Evolutionary conservation across 2,329 filamentous ascomycete genomes (phyloP).

Genomic region (Fusarium verticillioides): DNA sequence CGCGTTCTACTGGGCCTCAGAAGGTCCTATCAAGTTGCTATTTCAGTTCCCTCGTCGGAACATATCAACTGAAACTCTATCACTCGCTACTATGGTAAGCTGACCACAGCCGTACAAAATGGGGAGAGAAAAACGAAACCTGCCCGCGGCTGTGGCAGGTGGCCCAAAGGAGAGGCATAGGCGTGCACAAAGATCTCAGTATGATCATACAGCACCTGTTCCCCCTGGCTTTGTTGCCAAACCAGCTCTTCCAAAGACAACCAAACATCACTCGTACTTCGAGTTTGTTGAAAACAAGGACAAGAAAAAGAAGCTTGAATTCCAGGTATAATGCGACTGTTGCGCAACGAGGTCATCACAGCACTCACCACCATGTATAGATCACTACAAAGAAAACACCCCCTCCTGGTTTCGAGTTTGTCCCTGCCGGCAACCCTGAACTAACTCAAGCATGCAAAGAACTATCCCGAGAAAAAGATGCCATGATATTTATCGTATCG

Average conservation of each 20-base stretch:
- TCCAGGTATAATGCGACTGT: slow-evolving; percentile 60
- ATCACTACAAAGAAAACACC: slow-evolving; percentile 62
- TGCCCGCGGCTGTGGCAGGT: slow-evolving; percentile 45
- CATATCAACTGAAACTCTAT: slow-evolving; percentile 28
- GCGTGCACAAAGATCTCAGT: slow-evolving; percentile 48
- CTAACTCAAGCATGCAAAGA: slow-evolving; percentile 72
- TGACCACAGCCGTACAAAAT: slow-evolving; percentile 46
- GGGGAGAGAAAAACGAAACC: slow-evolving; percentile 52
- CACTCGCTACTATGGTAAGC: slow-evolving; percentile 45
- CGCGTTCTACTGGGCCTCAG: slow-evolving; percentile 31
- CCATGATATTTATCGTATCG: slow-evolving; percentile 74
- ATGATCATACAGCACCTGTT: slow-evolving; percentile 49
- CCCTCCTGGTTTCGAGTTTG: slow-evolving; percentile 71
- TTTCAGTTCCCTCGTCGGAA: slow-evolving; percentile 22
- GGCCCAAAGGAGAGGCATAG: slow-evolving; percentile 52
- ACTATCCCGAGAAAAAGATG: slow-evolving; percentile 68
- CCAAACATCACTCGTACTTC: slow-evolving; percentile 71
- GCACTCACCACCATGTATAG: slow-evolving; percentile 53
- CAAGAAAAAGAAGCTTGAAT: slow-evolving; percentile 71
- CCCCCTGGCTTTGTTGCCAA: slow-evolving; percentile 53
- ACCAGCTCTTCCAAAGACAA: slow-evolving; percentile 53
- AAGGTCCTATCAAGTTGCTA: slow-evolving; percentile 33
- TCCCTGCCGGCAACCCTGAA: slow-evolving; percentile 70
- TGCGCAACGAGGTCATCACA: slow-evolving; percentile 26
- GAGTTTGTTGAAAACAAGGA: slow-evolving; percentile 73